These are phyloP conservation scores for Cryptococcus maquisensis DNA, from an alignment of 1,284 basidiomycete genomes.

Conservation along the genomic window DNA sequence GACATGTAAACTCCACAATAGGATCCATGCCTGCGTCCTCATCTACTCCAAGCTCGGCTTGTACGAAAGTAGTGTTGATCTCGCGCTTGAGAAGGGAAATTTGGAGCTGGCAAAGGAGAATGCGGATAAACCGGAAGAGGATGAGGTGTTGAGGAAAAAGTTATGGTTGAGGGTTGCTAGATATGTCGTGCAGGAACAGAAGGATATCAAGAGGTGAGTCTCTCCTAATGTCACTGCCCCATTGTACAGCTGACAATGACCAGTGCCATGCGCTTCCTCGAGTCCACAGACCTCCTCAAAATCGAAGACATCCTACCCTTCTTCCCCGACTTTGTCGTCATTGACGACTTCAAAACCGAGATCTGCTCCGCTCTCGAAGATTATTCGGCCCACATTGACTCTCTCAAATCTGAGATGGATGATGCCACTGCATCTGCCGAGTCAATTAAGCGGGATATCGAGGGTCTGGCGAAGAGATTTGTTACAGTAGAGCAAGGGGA, in stretches of 20 bases:
- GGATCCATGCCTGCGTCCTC: slow-evolving; percentile 87
- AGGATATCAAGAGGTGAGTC: slow-evolving; percentile 91
- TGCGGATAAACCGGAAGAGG: slow-evolving; percentile 88
- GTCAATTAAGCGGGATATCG: slow-evolving; percentile 88
- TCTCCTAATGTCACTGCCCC: background rate
- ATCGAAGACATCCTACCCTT: slow-evolving; percentile 98
- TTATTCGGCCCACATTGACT: slow-evolving; percentile 87
- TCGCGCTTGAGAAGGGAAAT: slow-evolving; percentile 89
- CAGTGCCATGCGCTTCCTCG: slow-evolving; percentile 93
- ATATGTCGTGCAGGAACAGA: slow-evolving; percentile 94
- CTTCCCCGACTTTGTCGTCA: slow-evolving; percentile 99
- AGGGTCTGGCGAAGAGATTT: slow-evolving; percentile 80
- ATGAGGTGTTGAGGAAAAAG: slow-evolving; percentile 80
- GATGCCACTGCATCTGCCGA: slow-evolving; percentile 88
- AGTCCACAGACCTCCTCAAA: slow-evolving; percentile 88
- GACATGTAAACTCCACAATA: slow-evolving; percentile 74
- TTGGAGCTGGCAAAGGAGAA: slow-evolving; percentile 88
- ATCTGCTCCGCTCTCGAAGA: slow-evolving; percentile 93
- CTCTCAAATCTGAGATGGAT: slow-evolving; percentile 91
- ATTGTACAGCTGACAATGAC: background rate
- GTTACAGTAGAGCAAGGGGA: slow-evolving; percentile 86
- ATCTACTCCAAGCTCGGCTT: slow-evolving; percentile 98
- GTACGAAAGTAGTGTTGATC: slow-evolving; percentile 92
- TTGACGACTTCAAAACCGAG: slow-evolving; percentile 99
- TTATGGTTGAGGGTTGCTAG: slow-evolving; percentile 97